Percentiles rank a stretch among this genome's conserved stretches.
phyloP scores from a whole-genome alignment of 192 early-diverging fungal species.

The Coemansia sp. region DNA sequence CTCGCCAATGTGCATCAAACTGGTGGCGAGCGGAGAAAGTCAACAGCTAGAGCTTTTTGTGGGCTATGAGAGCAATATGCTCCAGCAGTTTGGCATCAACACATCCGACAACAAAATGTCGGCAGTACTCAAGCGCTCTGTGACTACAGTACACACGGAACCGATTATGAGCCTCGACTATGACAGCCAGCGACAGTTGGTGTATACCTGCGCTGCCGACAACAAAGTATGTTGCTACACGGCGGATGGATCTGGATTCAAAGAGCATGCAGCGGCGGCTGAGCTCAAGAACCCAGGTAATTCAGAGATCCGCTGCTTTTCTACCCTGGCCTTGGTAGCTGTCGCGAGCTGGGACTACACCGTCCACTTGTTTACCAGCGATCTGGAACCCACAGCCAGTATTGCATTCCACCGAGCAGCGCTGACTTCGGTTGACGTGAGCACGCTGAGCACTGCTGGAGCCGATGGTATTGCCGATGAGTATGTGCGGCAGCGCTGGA shows the following conservation, averaged over 20 bases:
- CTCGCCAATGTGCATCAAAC: constrained; percentile 43
- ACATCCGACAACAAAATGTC: background rate
- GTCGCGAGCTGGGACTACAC: constrained; percentile 53
- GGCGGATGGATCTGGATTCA: background rate
- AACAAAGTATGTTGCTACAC: constrained; percentile 35
- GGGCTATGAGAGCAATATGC: constrained; percentile 45
- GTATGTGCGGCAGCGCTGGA: constrained; percentile 42
- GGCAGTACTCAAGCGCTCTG: background rate
- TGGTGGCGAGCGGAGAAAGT: constrained; percentile 1
- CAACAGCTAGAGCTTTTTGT: constrained; percentile 22
- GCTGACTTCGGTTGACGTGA: constrained; percentile 40
- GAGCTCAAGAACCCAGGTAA: constrained; percentile 24
- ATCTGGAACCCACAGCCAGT: constrained; percentile 9
- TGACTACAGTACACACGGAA: constrained; percentile 33
- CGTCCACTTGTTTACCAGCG: constrained; percentile 19
- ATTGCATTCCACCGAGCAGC: constrained; percentile 42
- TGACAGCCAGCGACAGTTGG: constrained; percentile 4
- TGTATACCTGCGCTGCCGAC: constrained; percentile 52
- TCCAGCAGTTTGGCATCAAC: constrained; percentile 27
- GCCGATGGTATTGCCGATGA: constrained; percentile 18
- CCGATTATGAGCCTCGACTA: constrained; percentile 46
- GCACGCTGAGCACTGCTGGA: constrained; percentile 21
- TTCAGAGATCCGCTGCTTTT: constrained; percentile 31
- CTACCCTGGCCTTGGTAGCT: constrained; percentile 14
- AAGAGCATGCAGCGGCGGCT: background rate